Conservation (phyloP, 169 alveolate genomes). For the Perkinsus chesapeaki region DNA sequence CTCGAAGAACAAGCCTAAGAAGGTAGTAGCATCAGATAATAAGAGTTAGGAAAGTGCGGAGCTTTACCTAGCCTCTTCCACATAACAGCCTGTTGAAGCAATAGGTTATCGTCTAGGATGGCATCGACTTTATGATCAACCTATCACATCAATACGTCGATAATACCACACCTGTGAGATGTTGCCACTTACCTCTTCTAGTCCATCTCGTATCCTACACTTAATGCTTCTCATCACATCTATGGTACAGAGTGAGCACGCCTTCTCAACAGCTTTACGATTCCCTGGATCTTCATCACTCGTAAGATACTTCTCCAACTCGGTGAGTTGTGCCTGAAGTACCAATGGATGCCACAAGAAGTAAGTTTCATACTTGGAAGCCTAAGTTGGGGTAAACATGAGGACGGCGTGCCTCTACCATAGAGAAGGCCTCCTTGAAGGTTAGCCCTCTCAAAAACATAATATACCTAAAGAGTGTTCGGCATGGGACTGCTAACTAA, state of each 20-base stretch:
- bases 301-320: not conserved
- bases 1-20: not conserved
- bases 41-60: no score
- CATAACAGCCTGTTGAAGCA: not conserved
- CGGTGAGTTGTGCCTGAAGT: not conserved
- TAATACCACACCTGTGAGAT: not conserved
- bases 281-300: not conserved
- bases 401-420: not conserved
- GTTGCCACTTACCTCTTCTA: not conserved
- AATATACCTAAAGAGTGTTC: not conserved
- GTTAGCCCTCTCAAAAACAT: not conserved
- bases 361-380: not conserved
- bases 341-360: not conserved
- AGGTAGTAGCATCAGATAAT: not conserved
- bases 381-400: not conserved
- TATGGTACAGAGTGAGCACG: not conserved
- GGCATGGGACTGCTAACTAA: no score
- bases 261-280: not conserved
- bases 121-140: not conserved
- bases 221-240: not conserved
- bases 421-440: not conserved
- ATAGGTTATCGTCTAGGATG: not conserved
- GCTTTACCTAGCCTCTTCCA: not conserved
- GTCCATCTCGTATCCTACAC: not conserved
- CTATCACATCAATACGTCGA: no score